Evolutionary conservation across 306 rosid genomes (phyloP).

Genomic region (Quercus bicolor): DNA sequence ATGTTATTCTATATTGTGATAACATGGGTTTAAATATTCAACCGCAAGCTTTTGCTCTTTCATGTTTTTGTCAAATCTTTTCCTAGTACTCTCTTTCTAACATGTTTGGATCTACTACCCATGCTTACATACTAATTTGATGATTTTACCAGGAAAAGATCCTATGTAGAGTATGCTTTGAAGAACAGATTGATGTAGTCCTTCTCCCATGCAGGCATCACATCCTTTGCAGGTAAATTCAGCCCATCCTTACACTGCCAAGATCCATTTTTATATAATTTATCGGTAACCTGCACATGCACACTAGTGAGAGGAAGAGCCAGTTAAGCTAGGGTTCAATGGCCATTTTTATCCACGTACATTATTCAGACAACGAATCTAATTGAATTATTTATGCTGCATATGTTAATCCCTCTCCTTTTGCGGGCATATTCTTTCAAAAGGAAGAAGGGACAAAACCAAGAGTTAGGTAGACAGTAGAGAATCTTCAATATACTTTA

Average conservation of each 20-base stretch:
- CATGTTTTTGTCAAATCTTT: background rate
- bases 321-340: too few species aligned
- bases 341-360: too few species aligned
- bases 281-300: background rate
- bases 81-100: conserved; percentile 6
- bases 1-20: background rate
- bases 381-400: too few species aligned
- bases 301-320: too few species aligned
- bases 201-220: conserved; percentile 91
- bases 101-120: background rate
- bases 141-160: conserved; percentile 70
- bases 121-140: conserved; percentile 12
- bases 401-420: too few species aligned
- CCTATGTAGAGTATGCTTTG: conserved; percentile 86
- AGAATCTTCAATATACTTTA: too few species aligned
- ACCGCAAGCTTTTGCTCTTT: conserved; percentile 1
- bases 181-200: conserved; percentile 70
- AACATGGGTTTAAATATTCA: background rate
- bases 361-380: too few species aligned
- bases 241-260: background rate
- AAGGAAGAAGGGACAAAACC: background rate
- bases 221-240: conserved; percentile 67
- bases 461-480: background rate
- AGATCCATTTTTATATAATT: background rate
- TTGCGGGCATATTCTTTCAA: background rate